Conservation (phyloP, 768 basidiomycete species). For the Kondoa subrosea region DNA sequence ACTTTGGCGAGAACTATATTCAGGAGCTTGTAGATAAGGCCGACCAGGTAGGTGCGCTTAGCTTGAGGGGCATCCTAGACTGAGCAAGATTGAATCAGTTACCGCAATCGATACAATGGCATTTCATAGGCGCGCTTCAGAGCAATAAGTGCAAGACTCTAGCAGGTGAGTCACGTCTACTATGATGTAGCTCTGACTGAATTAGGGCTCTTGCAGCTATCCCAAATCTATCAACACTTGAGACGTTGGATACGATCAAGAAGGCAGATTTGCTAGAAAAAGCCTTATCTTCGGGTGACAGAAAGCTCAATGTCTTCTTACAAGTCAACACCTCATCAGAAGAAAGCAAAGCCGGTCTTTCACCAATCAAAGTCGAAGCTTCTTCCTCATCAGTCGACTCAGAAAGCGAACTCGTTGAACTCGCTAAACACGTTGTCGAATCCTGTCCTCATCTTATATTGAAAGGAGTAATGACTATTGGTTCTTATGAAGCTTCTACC, state of each 20-base stretch:
- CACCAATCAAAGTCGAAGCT: slow-evolving; percentile 38
- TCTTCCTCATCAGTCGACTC: slow-evolving; percentile 18
- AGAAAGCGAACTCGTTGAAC: slow-evolving; percentile 43
- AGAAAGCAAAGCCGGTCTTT: slow-evolving; percentile 67
- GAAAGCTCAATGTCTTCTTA: slow-evolving; percentile 61
- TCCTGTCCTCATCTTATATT: slow-evolving; percentile 59
- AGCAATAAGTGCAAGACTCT: slow-evolving; percentile 85
- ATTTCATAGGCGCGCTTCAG: slow-evolving; percentile 86
- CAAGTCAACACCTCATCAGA: slow-evolving; percentile 97
- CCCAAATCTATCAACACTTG: slow-evolving; percentile 61
- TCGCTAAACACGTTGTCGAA: slow-evolving; percentile 54
- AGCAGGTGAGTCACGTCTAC: slow-evolving; percentile 43
- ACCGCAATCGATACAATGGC: slow-evolving; percentile 79
- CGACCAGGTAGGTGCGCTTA: slow-evolving; percentile 7
- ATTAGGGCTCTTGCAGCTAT: slow-evolving; percentile 43
- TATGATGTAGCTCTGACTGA: background rate
- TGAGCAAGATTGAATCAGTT: slow-evolving; percentile 50
- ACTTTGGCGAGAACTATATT: slow-evolving; percentile 97
- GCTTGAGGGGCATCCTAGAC: background rate
- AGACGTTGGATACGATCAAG: slow-evolving; percentile 84
- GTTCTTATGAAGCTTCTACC: slow-evolving; percentile 57
- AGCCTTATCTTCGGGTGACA: slow-evolving; percentile 38
- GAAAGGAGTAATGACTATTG: slow-evolving; percentile 92
- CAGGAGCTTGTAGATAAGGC: slow-evolving; percentile 42
- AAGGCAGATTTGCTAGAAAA: slow-evolving; percentile 83